Evolutionary conservation across 2,329 filamentous ascomycete genomes (phyloP).

Genomic region (Scytalidium sp.): DNA sequence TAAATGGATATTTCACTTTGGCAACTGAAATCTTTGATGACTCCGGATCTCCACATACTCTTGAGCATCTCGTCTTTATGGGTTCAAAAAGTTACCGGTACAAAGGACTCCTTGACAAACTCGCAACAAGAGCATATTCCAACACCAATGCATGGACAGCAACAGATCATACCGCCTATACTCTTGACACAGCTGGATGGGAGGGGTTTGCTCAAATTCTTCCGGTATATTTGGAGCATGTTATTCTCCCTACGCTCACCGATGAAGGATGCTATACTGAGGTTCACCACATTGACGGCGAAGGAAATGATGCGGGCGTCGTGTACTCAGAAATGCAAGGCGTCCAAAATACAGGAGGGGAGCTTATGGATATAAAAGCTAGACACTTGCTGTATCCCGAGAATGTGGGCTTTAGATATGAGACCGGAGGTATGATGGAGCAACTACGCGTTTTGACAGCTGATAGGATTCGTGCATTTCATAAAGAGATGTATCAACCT

Average conservation of each 20-base stretch:
- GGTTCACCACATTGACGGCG: constrained; percentile 91
- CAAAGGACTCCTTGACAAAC: constrained; percentile 91
- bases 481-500: constrained; percentile 96
- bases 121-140: constrained; percentile 90
- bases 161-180: constrained; percentile 95
- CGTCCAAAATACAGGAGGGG: constrained; percentile 77
- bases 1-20: constrained; percentile 90
- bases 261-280: constrained; percentile 93
- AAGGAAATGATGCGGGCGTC: constrained; percentile 91
- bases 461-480: constrained; percentile 90
- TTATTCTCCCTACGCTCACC: constrained; percentile 86
- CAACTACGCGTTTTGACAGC: constrained; percentile 81
- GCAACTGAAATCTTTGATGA: constrained; percentile 98
- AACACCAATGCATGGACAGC: constrained; percentile 97
- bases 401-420: constrained; percentile 89
- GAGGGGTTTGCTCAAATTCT: constrained; percentile 93
- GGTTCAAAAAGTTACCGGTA: constrained; percentile 92
- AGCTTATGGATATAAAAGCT: constrained; percentile 84
- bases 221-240: constrained; percentile 91
- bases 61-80: constrained; percentile 84
- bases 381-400: constrained; percentile 82
- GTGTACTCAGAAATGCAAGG: constrained; percentile 99
- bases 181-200: constrained; percentile 92
- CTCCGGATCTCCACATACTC: constrained; percentile 83
- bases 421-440: constrained; percentile 97